phyloP scores from a whole-genome alignment of 257 asterid species.

The Ilex aquifolium region DNA sequence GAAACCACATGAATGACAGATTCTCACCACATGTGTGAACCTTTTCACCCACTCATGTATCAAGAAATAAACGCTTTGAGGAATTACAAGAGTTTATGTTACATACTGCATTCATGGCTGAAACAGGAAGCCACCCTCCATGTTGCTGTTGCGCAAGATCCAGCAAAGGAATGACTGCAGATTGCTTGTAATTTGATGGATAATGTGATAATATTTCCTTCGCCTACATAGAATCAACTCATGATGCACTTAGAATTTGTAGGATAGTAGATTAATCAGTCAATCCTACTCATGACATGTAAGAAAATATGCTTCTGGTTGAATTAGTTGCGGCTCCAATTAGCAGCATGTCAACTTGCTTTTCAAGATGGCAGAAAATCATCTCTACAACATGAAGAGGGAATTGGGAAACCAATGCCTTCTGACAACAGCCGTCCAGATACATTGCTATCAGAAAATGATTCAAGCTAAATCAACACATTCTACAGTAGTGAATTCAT shows the following conservation, averaged over 20 bases:
- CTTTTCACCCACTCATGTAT: slow-evolving; percentile 3
- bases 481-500: too few species aligned
- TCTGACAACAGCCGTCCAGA: background rate
- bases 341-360: background rate
- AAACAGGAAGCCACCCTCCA: slow-evolving; percentile 99
- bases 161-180: slow-evolving; percentile 91
- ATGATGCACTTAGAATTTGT: background rate
- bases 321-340: background rate
- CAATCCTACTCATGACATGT: background rate
- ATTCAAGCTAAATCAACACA: too few species aligned
- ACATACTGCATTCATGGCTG: slow-evolving; percentile 95
- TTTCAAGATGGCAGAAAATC: background rate
- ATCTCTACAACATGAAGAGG: background rate
- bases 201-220: slow-evolving; percentile 82
- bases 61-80: background rate
- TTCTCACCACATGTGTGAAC: background rate
- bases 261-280: background rate
- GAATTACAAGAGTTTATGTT: slow-evolving; percentile 5
- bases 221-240: slow-evolving; percentile 42
- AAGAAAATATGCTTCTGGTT: background rate
- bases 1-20: background rate
- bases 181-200: slow-evolving; percentile 94
- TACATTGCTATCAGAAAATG: background rate
- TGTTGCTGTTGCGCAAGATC: slow-evolving; percentile 98
- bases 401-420: background rate